Evolutionary conservation across 208 protist genomes (phyloP), one percentile per base, ranked within the genome.

Genomic region (Lotmaria passim): DNA sequence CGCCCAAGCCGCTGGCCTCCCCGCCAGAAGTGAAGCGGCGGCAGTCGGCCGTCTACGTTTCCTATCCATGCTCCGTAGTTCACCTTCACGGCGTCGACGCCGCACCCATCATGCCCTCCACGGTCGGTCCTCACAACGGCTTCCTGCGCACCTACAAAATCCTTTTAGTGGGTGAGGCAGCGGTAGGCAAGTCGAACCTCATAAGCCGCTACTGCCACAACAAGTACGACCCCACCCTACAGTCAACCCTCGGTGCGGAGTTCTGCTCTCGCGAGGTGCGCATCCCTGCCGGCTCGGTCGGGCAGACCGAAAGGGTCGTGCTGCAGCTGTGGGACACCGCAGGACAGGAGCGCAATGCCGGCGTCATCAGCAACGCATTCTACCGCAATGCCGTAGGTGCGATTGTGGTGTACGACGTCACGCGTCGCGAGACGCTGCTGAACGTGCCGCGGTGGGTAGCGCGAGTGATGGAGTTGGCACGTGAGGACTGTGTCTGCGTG

Each of bases 171-270:
- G 87, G 89, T 33, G 94, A 97, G 66, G 97, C 95, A 65, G 94
- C 89, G 31, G 95, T 98, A 14, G 97, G 97, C 62, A 99, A 99
- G 83, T 97, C 85, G 19, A 98, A 96, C 77, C 80, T 98, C 3
- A 85, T 99, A 51, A 86, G 95, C 67, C 95, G 98, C 61, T 99
- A 98, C 78, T 97, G 92, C 46, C 89, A 96, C 41, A 87, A 97
- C 51, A 81, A 89, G 63, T 98, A 98, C 73, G 78, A 95, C 63
- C 69, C 85, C 33, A 79, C 90, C 30, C 90, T 85, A 19, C 92
- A 91, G 23, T 93, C 98, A 57, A 99, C 97, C 14, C 97, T 99
- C 73, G 98, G 98, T 36, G 93, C 98, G 2, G 98, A 99, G 80
- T 99, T 99, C 82, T 94, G 94, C 50, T 97, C 97, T 2, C 82